Evolutionary conservation across 2,329 filamentous ascomycete species (phyloP).

Genomic region (Cladophialophora bantiana): DNA sequence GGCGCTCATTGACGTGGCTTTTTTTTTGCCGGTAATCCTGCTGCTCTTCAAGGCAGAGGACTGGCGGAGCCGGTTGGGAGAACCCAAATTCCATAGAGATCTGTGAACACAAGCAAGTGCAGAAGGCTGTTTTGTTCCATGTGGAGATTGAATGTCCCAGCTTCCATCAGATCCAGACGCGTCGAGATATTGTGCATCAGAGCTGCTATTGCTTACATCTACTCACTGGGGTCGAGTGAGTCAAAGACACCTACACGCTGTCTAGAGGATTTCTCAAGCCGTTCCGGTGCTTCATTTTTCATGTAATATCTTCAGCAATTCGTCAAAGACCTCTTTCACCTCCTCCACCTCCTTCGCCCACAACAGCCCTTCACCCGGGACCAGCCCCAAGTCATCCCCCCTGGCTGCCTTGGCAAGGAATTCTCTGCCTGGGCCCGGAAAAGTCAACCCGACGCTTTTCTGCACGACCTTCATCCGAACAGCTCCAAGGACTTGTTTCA

Average conservation of each 20-base stretch:
- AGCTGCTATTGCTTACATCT: neutral
- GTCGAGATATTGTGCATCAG: neutral
- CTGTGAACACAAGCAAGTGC: neutral
- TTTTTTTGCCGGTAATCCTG: constrained; percentile 6
- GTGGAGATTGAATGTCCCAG: neutral
- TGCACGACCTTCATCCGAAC: constrained; percentile 47
- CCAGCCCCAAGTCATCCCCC: constrained; percentile 42
- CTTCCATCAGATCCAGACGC: too few relatives aligned
- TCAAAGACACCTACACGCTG: too few relatives aligned
- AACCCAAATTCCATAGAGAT: constrained; percentile 6
- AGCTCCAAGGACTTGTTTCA: constrained; percentile 46
- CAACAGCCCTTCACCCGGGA: constrained; percentile 15
- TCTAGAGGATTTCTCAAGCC: neutral
- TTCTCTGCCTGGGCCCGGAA: constrained; percentile 40
- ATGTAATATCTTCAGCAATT: constrained; percentile 22
- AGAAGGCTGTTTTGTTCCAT: neutral
- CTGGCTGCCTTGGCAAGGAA: constrained; percentile 35
- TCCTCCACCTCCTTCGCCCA: constrained; percentile 29
- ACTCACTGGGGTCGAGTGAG: too few relatives aligned
- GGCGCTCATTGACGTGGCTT: constrained; percentile 9
- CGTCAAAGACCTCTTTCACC: constrained; percentile 24
- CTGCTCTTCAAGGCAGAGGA: constrained; percentile 10
- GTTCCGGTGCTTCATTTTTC: neutral
- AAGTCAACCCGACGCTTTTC: constrained; percentile 43
- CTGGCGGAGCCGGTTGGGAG: neutral